Base-by-base conservation (phyloP, 129 eudicot genomes). In the Ambrosia trifida region DNA sequence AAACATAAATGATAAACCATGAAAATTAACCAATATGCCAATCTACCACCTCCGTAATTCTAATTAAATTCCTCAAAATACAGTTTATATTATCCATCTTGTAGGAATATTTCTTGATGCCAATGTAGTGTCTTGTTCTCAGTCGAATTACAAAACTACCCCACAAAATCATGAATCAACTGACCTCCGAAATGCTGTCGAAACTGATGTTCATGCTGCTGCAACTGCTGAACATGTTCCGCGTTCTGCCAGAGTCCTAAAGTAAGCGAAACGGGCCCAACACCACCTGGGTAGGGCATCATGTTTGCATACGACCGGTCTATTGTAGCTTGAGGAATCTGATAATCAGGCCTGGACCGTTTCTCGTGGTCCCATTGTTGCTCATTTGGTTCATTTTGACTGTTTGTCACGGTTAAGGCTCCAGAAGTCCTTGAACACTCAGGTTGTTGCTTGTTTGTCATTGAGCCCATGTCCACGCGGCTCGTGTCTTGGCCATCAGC, bases 171-270 rank as follows among this genome's bases (percentile, higher is more conserved):
- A 81, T 83, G 86, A 73, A 90, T 83, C 74, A 90, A 77, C 45
- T 85, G 89, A 68, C 91, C 88, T 61, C 95, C 95, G 79, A 83
- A 88, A 61, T 80, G 92, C 81, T 76, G 86, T 67, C 89, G 73
- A 65, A 79, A 62, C 43, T 87, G 89, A 58, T 84, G 89, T 58
- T 82, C 86, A 59, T 70, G 66, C 32, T 70, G 87, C 56, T 76
- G 86, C 80, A 74, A 74, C 74, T 84, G 88, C 11, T 80, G 88
- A 58, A 85, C 82, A 8, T 77, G 77, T 45, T 85, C 97, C 4
- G 86, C 86, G 32, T 86, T 86, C 38, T 88, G 97, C 75, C 97
- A 78, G 5, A 88, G 88, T 2, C 97, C 97, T 72, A 91, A 78
- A 7, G 97, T 91, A 33, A 91, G 85, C 0, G 97, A 87, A 44